Percentiles rank a stretch among this genome's conserved stretches.
Conservation (phyloP, 305 asterid species). For the Fraxinus platypoda region DNA sequence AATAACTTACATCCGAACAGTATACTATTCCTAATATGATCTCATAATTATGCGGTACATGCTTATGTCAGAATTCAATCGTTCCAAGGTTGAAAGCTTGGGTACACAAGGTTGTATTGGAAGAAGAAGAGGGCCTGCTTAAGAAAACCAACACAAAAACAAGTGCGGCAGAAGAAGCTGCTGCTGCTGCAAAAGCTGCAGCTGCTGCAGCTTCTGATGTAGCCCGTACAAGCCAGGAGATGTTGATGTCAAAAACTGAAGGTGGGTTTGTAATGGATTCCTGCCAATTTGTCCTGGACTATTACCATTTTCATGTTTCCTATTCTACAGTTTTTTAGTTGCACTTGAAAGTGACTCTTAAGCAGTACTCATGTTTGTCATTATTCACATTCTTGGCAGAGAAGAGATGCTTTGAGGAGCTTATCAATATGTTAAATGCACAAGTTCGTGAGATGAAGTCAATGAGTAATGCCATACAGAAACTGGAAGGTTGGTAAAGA, state of each 20-base stretch:
- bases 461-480: slow-evolving; percentile 66
- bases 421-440: slow-evolving; percentile 58
- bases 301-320: not conserved
- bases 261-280: slow-evolving; percentile 41
- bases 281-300: not conserved
- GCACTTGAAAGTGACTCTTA: slow-evolving; percentile 1
- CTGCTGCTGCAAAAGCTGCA: slow-evolving; percentile 89
- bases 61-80: slow-evolving; percentile 55
- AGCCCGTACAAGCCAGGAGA: slow-evolving; percentile 89
- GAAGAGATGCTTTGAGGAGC: slow-evolving; percentile 84
- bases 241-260: slow-evolving; percentile 68
- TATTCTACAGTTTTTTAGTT: not conserved
- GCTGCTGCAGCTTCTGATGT: slow-evolving; percentile 95
- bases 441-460: slow-evolving; percentile 91
- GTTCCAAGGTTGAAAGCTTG: slow-evolving; percentile 87
- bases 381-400: slow-evolving; percentile 51
- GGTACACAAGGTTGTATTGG: slow-evolving; percentile 75
- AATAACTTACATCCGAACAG: slow-evolving; percentile 18
- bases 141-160: slow-evolving; percentile 45
- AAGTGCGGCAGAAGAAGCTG: slow-evolving; percentile 78
- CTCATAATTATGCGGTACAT: slow-evolving; percentile 18
- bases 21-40: slow-evolving; percentile 24
- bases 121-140: slow-evolving; percentile 41
- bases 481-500: slow-evolving; percentile 58
- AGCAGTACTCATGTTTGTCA: not conserved